Base-by-base conservation (phyloP, 1,284 basidiomycete genomes). In the Cryptococcus sp. region DNA sequence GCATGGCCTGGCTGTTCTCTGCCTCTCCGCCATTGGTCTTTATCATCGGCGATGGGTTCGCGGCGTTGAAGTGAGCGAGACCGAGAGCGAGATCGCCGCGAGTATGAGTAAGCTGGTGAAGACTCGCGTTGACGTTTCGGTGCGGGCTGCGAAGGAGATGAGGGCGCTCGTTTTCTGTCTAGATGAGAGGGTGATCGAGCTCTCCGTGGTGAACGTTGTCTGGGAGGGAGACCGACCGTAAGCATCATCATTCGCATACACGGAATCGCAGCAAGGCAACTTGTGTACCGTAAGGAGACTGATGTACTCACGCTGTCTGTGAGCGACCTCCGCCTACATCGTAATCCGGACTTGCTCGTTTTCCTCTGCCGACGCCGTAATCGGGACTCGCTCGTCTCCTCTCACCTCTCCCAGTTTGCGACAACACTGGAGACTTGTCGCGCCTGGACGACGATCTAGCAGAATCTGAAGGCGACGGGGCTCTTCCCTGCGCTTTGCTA, bases 351-450 rank as follows among this genome's bases (percentile, higher is more conserved):
- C 16, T 23, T 38, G 38, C 59, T 50, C 30, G 48, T 38, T 15
- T 23, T 25, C 45, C 48, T n/a, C 58, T 52, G 8, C 65, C 68
- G 13, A 63, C 55, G 11, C 63, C 66, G 58, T 71, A 71, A 41
- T 68, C 69, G 2, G 69, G 69, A 62, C 69, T 71, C 1, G 52
- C 60, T 41, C 69, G 55, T 25, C 65, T 42, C 39, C 57, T 55
- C 25, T 58, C 47, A 23, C 35, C 35, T n/a, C 55, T 46, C n/a
- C 43, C 43, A 35, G 30, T 35, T 35, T 35, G 30, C 45, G 47
- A 40, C 43, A 1, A 41, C 30, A 20, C 30, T 19, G 17, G 20
- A 46, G 19, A n/a, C 45, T 35, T 45, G 30, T 52, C 54, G 25
- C 52, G 47, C 5, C 49, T 17, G 15, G 45, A 46, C 42, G 22